Evolutionary conservation across 2,329 filamentous ascomycete species (phyloP).

Genomic region (Fonsecaea pedrosoi): DNA sequence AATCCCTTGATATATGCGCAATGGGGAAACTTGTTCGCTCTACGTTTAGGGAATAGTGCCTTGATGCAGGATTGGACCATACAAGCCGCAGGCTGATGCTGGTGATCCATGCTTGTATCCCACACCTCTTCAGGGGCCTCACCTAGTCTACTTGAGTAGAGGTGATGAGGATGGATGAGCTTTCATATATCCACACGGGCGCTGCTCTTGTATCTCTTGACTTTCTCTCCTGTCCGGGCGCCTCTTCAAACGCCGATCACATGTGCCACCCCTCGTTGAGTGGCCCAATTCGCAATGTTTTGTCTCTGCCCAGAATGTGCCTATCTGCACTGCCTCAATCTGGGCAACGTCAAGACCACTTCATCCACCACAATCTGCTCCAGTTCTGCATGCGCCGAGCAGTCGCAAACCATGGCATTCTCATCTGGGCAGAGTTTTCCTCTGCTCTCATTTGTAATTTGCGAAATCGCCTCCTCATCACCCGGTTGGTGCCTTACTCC

Average conservation of each 20-base stretch:
- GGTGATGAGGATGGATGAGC: slow-evolving; percentile 1
- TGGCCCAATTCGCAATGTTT: slow-evolving; percentile 18
- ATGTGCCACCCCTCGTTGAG: slow-evolving; percentile 11
- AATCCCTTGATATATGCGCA: background rate
- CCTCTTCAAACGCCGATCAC: slow-evolving; percentile 24
- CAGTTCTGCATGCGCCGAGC: background rate
- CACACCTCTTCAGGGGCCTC: background rate
- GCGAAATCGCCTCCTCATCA: background rate
- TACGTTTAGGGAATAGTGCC: background rate
- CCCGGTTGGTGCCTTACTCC: background rate
- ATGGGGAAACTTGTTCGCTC: background rate
- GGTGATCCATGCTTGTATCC: background rate
- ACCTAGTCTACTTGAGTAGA: background rate
- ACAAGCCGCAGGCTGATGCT: background rate
- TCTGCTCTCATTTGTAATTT: slow-evolving; percentile 6
- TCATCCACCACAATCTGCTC: slow-evolving; percentile 8
- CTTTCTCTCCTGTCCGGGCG: slow-evolving; percentile 8
- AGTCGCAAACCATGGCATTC: slow-evolving; percentile 3
- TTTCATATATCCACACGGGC: background rate
- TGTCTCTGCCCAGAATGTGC: slow-evolving; percentile 23
- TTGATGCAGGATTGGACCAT: background rate
- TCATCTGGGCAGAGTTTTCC: slow-evolving; percentile 12
- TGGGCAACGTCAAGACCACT: slow-evolving; percentile 18
- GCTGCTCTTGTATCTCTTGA: background rate
- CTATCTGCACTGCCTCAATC: slow-evolving; percentile 28